Evolutionary conservation across 768 basidiomycete species (phyloP), one percentile per base, ranked within the genome.

Genomic region (Mycena filopes): DNA sequence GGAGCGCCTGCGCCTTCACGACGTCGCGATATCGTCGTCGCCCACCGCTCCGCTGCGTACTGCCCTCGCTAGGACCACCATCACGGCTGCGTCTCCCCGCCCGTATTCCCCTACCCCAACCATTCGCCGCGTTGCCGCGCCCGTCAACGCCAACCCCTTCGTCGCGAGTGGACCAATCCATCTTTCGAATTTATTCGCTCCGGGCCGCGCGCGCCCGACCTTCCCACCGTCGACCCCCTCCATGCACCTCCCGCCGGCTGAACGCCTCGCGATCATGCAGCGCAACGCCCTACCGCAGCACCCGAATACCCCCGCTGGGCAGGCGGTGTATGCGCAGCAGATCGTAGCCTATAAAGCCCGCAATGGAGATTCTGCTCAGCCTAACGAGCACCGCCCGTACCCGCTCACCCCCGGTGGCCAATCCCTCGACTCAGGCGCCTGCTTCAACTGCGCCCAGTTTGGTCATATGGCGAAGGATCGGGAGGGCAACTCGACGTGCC

Each of bases 381-480:
- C 61, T 10, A 64, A 64, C n/a, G 69, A 67, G 41, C 7, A 45
- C 13, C 60, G 65, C 2, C 73, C 72, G 3, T 71, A 69, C 45
- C 73, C 75, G 9, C 68, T 76, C 7, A 63, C 54, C 1, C 73
- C 73, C 0, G 74, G 74, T 2, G 68, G 72, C 7, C 26, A 29
- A 9, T 53, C 70, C 9, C 58, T 73, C 23, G 60, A 50, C 2
- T 50, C 63, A 18, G 63, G 67, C 18, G 71, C 66, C 46, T 74
- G 72, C 45, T 74, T 56, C 67, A 59, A 38, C 12, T 75, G 74
- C 43, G 72, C 72, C 0, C 60, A 68, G 12, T 4, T 31, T 2
- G 62, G 67, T 16, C 71, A 70, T 46, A 5, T 72, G 69, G 47
- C 9, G 29, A 28, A 21, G 20, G 15, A 55, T 38, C n/a, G n/a